Conservation (phyloP, 768 basidiomycete species). For the Mycena alexandri region DNA sequence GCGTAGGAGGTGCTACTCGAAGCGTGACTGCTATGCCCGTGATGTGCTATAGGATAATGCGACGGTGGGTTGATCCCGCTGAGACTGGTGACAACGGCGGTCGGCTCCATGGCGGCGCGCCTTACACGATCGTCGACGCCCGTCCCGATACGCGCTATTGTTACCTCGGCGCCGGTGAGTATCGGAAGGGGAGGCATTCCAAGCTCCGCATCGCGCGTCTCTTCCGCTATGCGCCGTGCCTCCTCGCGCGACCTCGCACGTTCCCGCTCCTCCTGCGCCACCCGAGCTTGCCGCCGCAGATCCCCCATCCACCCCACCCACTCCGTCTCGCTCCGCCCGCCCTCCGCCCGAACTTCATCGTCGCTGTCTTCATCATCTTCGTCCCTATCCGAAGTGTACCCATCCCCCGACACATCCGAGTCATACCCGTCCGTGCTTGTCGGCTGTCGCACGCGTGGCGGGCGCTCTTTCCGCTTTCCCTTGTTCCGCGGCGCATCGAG, state of each 20-base stretch:
- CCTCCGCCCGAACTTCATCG: not conserved
- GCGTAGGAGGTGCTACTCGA: conserved; percentile 2
- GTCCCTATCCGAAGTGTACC: conserved; percentile 40
- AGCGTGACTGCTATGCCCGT: not conserved
- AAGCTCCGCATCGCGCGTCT: conserved; percentile 33
- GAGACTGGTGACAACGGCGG: conserved; percentile 44
- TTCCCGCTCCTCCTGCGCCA: conserved; percentile 44
- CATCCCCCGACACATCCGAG: conserved; percentile 35
- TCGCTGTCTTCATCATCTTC: conserved; percentile 57
- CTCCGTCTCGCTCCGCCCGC: conserved; percentile 62
- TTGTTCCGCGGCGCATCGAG: not conserved
- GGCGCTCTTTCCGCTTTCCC: not conserved
- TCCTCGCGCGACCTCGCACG: conserved; percentile 14
- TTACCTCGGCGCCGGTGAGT: conserved; percentile 16
- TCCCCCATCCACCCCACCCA: conserved; percentile 79
- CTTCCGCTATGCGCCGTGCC: conserved; percentile 36
- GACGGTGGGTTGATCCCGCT: conserved; percentile 34
- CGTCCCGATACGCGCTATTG: conserved; percentile 31
- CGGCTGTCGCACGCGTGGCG: conserved; percentile 21
- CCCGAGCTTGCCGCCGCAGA: conserved; percentile 54
- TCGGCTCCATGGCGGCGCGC: conserved; percentile 47
- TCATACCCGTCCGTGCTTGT: conserved; percentile 37
- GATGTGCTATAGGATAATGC: not conserved
- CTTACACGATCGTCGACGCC: conserved; percentile 39
- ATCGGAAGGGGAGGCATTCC: conserved; percentile 9